Base-by-base conservation (phyloP, 2,329 filamentous ascomycete genomes). In the Xylaria sp. region DNA sequence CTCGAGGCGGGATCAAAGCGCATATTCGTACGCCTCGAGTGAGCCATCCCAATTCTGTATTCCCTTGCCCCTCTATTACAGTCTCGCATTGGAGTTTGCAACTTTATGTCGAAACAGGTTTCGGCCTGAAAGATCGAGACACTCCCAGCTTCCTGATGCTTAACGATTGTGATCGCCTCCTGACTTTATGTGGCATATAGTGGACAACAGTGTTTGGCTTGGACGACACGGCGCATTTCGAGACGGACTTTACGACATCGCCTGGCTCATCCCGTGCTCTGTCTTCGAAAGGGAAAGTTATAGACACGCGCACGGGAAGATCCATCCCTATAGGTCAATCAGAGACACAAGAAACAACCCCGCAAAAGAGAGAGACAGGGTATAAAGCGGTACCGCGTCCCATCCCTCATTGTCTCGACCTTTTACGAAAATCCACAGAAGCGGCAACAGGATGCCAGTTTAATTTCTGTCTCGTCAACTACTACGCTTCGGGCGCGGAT, bases 381-480 rank as follows among this genome's bases (percentile, higher is more conserved):
- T 70, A 70, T 23, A 61, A 52, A 37, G 58, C 65, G 18, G 62
- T 81, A 0, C 92, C 92, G 0, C 86, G 92, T 0, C 92, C 92
- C 0, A 87, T 94, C 1, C 92, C 92, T 0, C 81, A 86, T 64
- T 94, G 91, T 74, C 85, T 95, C 0, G 87, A 92, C 48, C 79
- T 84, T 6, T 84, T 95, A 8, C 87, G 89, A 10, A 81, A 79
- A 41, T 84, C 88, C 10, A 89, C 91, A 1, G 91, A 95, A 79
- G 84, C 85, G 4, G 87, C 88, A 0, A 92, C 91, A 0, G 86
- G 85, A n/a, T 87, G 88, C 75, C 85, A 77, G 0, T 95, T 91
- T 81, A 95, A 95, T 77, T 93, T 94, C 77, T 92, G 90, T 69
- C 85, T 95, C 1, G 91, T 95, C 4, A 95, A 95, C 76, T 95